Conservation (phyloP, 495 filamentous ascomycete species). For the Neurospora sp. region DNA sequence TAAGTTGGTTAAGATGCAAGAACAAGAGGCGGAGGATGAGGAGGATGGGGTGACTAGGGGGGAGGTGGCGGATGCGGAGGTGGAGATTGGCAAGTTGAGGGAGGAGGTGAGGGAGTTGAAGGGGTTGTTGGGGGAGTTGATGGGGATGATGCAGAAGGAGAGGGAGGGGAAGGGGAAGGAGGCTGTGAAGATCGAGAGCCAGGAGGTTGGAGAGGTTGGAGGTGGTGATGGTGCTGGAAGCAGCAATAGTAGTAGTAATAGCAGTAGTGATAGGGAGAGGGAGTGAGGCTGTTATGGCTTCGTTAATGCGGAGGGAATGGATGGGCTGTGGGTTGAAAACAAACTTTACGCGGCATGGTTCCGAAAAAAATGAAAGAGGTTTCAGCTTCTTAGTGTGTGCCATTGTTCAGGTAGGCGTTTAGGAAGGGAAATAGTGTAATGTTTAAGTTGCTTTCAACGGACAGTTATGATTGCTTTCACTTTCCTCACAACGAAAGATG, state of each 20-base stretch:
- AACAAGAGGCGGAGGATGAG: not conserved
- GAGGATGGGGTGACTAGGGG: not conserved
- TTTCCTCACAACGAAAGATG: too few species aligned
- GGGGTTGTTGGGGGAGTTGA: conserved; percentile 55
- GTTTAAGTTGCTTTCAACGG: too few species aligned
- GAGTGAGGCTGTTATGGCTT: not conserved
- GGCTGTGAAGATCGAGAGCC: not conserved
- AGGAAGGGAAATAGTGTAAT: too few species aligned
- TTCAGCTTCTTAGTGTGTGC: too few species aligned
- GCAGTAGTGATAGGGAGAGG: not conserved
- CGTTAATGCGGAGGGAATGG: not conserved
- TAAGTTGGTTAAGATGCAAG: conserved; percentile 39
- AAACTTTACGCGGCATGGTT: too few species aligned
- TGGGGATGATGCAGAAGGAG: conserved; percentile 19
- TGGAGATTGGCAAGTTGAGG: conserved; percentile 59
- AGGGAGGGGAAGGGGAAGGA: conserved; percentile 1
- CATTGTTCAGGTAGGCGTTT: too few species aligned
- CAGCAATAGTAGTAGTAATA: not conserved
- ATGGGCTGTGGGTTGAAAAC: too few species aligned
- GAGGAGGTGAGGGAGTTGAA: conserved; percentile 62
- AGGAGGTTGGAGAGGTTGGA: not conserved
- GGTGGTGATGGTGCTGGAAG: not conserved
- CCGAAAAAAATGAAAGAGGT: too few species aligned
- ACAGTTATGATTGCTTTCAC: too few species aligned
- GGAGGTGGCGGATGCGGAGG: conserved; percentile 56